These are phyloP conservation scores for Ustilago hordei DNA, from an alignment of 1,284 basidiomycete species.

Conservation along the genomic window DNA sequence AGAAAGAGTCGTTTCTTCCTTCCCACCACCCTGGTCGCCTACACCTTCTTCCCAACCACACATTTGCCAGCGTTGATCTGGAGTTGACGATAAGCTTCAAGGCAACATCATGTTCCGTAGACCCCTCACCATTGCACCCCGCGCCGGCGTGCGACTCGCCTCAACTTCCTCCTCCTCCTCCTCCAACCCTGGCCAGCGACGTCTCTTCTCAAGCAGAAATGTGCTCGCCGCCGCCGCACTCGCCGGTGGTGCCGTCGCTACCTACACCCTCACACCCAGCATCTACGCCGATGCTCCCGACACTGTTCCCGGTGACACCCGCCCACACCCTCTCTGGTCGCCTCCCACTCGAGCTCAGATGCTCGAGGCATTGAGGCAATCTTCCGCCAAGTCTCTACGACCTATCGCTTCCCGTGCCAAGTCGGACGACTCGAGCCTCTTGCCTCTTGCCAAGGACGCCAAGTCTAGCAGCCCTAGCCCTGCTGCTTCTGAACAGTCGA, in stretches of 20 bases:
- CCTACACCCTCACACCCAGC: conserved; percentile 33
- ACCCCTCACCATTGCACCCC: conserved; percentile 28
- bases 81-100: conserved; percentile 9
- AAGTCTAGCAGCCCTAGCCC: conserved; percentile 61
- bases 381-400: conserved; percentile 59
- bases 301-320: conserved; percentile 55
- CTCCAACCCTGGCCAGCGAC: conserved; percentile 21
- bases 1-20: no score
- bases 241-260: conserved; percentile 41
- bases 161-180: conserved; percentile 41
- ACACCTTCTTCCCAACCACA: background rate
- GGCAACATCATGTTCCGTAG: conserved; percentile 40
- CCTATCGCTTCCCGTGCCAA: conserved; percentile 50
- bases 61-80: background rate
- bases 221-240: conserved; percentile 32
- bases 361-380: conserved; percentile 66
- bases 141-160: conserved; percentile 44
- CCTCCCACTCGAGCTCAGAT: conserved; percentile 68
- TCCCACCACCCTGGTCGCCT: background rate
- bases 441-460: conserved; percentile 50
- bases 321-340: conserved; percentile 65
- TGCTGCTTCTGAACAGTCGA: conserved; percentile 50
- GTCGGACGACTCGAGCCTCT: conserved; percentile 50
- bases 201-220: conserved; percentile 27
- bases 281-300: conserved; percentile 50